Conservation (phyloP, 139 green algal genomes). For the Chlorella vulgaris region DNA sequence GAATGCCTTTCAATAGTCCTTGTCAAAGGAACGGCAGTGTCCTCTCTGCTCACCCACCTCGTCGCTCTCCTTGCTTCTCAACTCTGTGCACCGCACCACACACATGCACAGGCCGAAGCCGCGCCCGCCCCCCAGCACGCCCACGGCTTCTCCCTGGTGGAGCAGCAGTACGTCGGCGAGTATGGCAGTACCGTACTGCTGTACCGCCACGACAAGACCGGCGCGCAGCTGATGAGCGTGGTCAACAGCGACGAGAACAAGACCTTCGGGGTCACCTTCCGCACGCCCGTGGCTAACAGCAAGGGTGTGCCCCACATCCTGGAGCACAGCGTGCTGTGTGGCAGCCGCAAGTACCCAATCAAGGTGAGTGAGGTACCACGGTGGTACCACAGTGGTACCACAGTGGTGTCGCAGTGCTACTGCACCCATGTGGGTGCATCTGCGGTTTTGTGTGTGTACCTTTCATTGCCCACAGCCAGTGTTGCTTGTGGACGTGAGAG, state of each 20-base stretch:
- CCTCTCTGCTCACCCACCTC: too few species aligned
- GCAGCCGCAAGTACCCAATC: constrained; percentile 85
- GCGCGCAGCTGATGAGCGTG: constrained; percentile 95
- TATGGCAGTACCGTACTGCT: constrained; percentile 64
- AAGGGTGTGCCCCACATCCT: constrained; percentile 98
- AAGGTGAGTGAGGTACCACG: too few species aligned
- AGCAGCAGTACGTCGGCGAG: constrained; percentile 85
- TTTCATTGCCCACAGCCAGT: too few species aligned
- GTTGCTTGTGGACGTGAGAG: too few species aligned
- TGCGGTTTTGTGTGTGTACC: too few species aligned
- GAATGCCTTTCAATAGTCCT: too few species aligned
- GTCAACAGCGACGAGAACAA: constrained; percentile 99
- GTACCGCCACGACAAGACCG: constrained; percentile 89
- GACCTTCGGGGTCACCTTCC: constrained; percentile 95
- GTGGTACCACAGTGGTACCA: too few species aligned
- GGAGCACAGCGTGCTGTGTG: constrained; percentile 97
- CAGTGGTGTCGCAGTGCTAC: too few species aligned
- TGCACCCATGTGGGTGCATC: too few species aligned
- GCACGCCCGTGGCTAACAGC: constrained; percentile 89
- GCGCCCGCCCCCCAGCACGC: constrained; percentile 56
- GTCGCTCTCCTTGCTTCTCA: too few species aligned
- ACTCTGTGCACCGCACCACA: too few species aligned
- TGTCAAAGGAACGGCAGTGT: too few species aligned
- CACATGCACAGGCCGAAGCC: background rate
- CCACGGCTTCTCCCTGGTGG: constrained; percentile 84